Conservation (phyloP, 2,329 filamentous ascomycete species). For the Tolypocladium amazonense region DNA sequence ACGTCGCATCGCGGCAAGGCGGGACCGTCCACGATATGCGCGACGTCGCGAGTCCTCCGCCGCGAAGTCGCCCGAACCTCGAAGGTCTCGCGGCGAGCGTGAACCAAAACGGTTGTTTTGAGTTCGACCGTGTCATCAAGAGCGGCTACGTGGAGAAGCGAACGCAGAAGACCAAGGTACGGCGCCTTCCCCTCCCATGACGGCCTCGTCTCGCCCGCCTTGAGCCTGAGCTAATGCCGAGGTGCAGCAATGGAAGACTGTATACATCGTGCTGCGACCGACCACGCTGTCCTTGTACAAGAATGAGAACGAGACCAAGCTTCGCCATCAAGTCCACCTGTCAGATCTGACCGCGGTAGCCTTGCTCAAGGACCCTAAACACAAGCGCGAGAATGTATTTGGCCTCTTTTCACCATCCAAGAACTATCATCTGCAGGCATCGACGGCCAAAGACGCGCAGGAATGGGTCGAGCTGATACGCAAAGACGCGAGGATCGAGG, state of each 20-base stretch:
- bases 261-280: slow-evolving; percentile 81
- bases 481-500: slow-evolving; percentile 69
- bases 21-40: slow-evolving; percentile 2
- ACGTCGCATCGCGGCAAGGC: slow-evolving; percentile 1
- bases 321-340: slow-evolving; percentile 79
- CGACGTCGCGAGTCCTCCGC: slow-evolving; percentile 9
- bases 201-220: neutral
- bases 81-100: slow-evolving; percentile 67
- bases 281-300: slow-evolving; percentile 91
- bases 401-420: slow-evolving; percentile 83
- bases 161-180: slow-evolving; percentile 86
- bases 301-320: slow-evolving; percentile 77
- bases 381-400: slow-evolving; percentile 79
- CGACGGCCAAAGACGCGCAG: slow-evolving; percentile 61
- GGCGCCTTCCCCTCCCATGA: slow-evolving; percentile 8
- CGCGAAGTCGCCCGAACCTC: slow-evolving; percentile 24
- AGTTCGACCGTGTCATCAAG: slow-evolving; percentile 90
- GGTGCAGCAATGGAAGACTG: slow-evolving; percentile 75
- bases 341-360: slow-evolving; percentile 88
- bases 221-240: slow-evolving; percentile 8
- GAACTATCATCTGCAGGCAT: slow-evolving; percentile 83
- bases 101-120: slow-evolving; percentile 90
- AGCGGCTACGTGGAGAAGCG: slow-evolving; percentile 77
- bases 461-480: slow-evolving; percentile 82
- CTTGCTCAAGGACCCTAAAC: slow-evolving; percentile 78